A percentile compares a stretch with the other conserved stretches of the same genome.
Evolutionary conservation across 2,329 filamentous ascomycete genomes (phyloP).

Genomic region (Neodidymelliopsis sp.): DNA sequence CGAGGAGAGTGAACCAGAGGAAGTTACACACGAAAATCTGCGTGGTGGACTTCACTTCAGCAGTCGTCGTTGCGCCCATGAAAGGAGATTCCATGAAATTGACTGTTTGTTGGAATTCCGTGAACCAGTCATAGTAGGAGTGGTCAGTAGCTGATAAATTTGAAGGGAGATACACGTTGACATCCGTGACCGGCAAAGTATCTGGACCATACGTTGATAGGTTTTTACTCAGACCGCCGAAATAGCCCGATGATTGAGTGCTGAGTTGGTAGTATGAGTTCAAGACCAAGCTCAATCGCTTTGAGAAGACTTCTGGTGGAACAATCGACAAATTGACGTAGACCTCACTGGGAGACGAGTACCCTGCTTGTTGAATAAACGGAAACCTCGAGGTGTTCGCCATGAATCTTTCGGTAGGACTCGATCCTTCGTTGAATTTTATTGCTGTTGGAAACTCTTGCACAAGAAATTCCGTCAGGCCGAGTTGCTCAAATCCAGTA

Average conservation of each 20-base stretch:
- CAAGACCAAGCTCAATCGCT: constrained; percentile 28
- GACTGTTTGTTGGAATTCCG: constrained; percentile 6
- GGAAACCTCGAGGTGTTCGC: constrained; percentile 30
- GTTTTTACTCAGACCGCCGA: constrained; percentile 31
- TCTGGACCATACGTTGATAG: constrained; percentile 37
- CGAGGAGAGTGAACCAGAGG: constrained; percentile 38
- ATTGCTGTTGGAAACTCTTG: constrained; percentile 27
- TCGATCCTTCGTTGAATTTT: constrained; percentile 20
- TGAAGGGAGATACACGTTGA: constrained; percentile 30
- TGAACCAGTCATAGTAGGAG: constrained; percentile 29
- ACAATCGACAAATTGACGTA: constrained; percentile 27
- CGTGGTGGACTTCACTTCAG: constrained; percentile 10
- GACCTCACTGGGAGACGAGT: background rate
- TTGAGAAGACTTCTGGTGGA: constrained; percentile 25
- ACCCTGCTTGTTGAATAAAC: constrained; percentile 22
- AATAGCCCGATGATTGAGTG: constrained; percentile 31
- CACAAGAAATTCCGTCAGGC: constrained; percentile 12
- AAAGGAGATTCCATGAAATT: constrained; percentile 24
- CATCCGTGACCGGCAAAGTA: constrained; percentile 29
- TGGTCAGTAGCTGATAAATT: constrained; percentile 26
- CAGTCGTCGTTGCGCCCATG: constrained; percentile 37
- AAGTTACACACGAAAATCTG: constrained; percentile 40
- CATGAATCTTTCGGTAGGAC: constrained; percentile 34
- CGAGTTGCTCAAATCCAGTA: constrained; percentile 30
- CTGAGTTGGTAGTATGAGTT: constrained; percentile 47